Conservation (phyloP, 164 flowering plant species). For the Vitis rotundifolia region DNA sequence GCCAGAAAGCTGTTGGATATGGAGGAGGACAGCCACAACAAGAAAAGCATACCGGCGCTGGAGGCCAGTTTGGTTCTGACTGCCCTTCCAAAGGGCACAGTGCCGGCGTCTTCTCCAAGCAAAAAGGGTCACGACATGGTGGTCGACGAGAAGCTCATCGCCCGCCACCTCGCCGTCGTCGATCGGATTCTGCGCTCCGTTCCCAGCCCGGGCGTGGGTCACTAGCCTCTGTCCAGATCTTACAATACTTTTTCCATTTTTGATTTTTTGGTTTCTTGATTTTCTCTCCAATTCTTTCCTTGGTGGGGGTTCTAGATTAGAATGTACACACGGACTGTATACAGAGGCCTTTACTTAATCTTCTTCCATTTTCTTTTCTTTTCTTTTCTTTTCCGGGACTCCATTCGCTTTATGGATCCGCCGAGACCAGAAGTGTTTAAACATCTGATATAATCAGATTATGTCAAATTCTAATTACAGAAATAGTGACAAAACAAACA, state of each 20-base stretch:
- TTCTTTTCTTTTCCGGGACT: no score
- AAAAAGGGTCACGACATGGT: slow-evolving; percentile 40
- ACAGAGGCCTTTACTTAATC: no score
- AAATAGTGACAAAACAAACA: no score
- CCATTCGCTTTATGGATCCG: no score
- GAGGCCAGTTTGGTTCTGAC: slow-evolving; percentile 26
- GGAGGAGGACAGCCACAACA: not conserved
- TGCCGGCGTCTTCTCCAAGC: slow-evolving; percentile 66
- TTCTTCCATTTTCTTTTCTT: no score
- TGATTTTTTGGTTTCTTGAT: not conserved
- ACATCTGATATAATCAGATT: no score
- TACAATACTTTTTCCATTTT: not conserved
- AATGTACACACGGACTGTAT: no score
- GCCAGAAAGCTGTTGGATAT: slow-evolving; percentile 30
- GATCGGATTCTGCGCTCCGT: slow-evolving; percentile 67
- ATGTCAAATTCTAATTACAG: no score
- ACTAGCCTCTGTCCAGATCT: slow-evolving; percentile 17
- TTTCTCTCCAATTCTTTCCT: not conserved
- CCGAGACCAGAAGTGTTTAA: no score
- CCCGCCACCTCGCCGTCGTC: slow-evolving; percentile 38
- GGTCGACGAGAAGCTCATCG: slow-evolving; percentile 43
- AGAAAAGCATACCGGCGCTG: slow-evolving; percentile 12
- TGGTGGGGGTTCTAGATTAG: not conserved
- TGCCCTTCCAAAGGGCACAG: slow-evolving; percentile 53
- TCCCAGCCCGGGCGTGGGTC: slow-evolving; percentile 77